phyloP scores from a whole-genome alignment of 2,329 filamentous ascomycete genomes.

The Dendrostoma leiphaemia region DNA sequence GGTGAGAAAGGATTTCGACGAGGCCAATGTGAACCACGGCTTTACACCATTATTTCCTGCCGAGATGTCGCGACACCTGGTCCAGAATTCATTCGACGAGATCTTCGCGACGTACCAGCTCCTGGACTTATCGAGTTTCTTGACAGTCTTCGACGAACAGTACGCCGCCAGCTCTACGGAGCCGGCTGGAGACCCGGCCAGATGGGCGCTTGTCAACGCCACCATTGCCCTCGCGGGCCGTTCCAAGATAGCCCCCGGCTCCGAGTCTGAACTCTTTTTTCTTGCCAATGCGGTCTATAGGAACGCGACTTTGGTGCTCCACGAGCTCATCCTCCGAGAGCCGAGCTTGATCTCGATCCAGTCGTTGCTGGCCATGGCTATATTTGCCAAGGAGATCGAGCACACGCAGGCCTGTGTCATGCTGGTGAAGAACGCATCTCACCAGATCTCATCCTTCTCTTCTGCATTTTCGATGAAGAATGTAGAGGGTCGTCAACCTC shows the following conservation, averaged over 20 bases:
- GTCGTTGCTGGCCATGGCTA: slow-evolving; percentile 21
- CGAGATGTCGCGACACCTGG: slow-evolving; percentile 10
- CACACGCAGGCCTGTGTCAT: slow-evolving; percentile 17
- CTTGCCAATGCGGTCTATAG: slow-evolving; percentile 16
- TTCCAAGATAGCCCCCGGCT: slow-evolving; percentile 19
- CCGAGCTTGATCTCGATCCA: slow-evolving; percentile 20
- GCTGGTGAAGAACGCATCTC: slow-evolving; percentile 19
- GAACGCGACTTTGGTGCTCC: slow-evolving; percentile 20
- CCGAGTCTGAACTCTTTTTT: slow-evolving; percentile 12
- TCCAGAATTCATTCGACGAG: slow-evolving; percentile 13
- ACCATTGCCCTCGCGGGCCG: slow-evolving; percentile 17
- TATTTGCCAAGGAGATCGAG: slow-evolving; percentile 17
- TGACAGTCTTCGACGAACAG: slow-evolving; percentile 16
- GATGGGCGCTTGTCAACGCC: slow-evolving; percentile 22
- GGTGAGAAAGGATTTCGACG: not conserved
- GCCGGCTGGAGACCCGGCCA: slow-evolving; percentile 12
- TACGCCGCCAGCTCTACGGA: slow-evolving; percentile 9
- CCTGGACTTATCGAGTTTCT: slow-evolving; percentile 10
- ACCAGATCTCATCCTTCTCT: slow-evolving; percentile 26
- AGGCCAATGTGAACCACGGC: not conserved
- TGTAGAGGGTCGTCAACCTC: not conserved
- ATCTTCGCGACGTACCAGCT: slow-evolving; percentile 16
- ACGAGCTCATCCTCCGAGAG: slow-evolving; percentile 14
- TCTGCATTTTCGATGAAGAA: too few relatives aligned
- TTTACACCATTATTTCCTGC: not conserved